Conservation (phyloP, 257 asterid genomes). For the Solanum microdontum region DNA sequence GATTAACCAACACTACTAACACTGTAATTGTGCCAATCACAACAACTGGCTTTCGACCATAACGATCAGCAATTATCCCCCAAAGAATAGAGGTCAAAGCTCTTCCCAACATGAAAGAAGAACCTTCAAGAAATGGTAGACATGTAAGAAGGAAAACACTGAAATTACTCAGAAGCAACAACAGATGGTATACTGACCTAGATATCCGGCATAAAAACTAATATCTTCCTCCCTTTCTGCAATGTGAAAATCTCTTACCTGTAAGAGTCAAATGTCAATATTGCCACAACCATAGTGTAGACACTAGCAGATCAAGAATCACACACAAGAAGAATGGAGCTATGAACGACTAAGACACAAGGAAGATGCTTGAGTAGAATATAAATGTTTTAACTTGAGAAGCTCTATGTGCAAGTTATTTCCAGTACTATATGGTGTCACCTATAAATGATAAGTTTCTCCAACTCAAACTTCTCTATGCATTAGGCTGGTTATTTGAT, state of each 20-base stretch:
- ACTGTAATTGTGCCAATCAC: conserved; percentile 43
- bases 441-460: neutral
- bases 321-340: neutral
- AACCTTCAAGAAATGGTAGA: conserved; percentile 26
- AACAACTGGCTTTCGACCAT: conserved; percentile 67
- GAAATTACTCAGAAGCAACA: neutral
- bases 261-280: conserved; percentile 5
- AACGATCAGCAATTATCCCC: conserved; percentile 59
- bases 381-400: neutral
- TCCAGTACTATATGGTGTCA: neutral
- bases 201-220: conserved; percentile 62
- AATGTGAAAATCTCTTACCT: conserved; percentile 63
- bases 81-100: conserved; percentile 56
- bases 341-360: neutral
- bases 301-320: neutral
- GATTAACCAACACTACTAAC: conserved; percentile 22
- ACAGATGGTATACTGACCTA: conserved; percentile 28
- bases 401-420: neutral
- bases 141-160: neutral
- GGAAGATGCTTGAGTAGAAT: neutral
- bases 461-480: neutral
- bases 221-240: conserved; percentile 71
- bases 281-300: neutral
- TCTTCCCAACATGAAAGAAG: conserved; percentile 69
- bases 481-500: neutral